phyloP scores from a whole-genome alignment of 371 early-diverging fungal genomes.

The Choanephora cucurbitarum region DNA sequence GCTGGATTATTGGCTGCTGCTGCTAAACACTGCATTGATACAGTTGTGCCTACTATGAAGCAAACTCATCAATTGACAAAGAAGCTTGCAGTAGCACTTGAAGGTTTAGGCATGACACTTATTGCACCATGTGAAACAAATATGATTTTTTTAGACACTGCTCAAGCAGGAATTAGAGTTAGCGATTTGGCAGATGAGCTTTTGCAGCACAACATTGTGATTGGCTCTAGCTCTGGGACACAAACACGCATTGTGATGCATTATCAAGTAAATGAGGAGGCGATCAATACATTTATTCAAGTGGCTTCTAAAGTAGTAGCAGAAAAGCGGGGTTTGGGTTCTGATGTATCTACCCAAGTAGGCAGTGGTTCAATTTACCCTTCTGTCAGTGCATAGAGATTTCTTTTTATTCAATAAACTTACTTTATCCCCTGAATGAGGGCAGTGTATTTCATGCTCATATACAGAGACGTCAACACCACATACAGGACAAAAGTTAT shows the following conservation, averaged over 20 bases:
- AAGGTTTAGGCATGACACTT: slow-evolving; percentile 58
- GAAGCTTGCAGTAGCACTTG: slow-evolving; percentile 59
- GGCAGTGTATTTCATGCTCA: slow-evolving; percentile 21
- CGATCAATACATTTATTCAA: slow-evolving; percentile 48
- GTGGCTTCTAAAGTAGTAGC: slow-evolving; percentile 20
- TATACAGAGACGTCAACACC: slow-evolving; percentile 25
- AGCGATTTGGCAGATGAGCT: slow-evolving; percentile 52
- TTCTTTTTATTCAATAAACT: not conserved
- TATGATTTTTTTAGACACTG: slow-evolving; percentile 77
- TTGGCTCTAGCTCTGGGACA: slow-evolving; percentile 48
- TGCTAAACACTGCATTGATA: slow-evolving; percentile 67
- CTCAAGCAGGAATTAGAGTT: slow-evolving; percentile 43
- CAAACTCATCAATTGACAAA: slow-evolving; percentile 66
- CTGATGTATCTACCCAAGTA: not conserved
- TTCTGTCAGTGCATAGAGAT: too few relatives aligned
- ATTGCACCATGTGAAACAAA: slow-evolving; percentile 80
- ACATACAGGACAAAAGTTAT: slow-evolving; percentile 14
- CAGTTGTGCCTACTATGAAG: slow-evolving; percentile 62
- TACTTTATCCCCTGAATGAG: not conserved
- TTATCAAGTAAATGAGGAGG: slow-evolving; percentile 64
- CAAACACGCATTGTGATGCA: slow-evolving; percentile 71
- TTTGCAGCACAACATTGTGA: slow-evolving; percentile 47
- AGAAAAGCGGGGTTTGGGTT: slow-evolving; percentile 3
- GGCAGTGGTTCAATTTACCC: too few relatives aligned
- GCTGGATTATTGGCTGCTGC: slow-evolving; percentile 78